Percentiles rank a stretch among this genome's conserved stretches.
Conservation (phyloP, 441 rosid species). For the Omphalea diandra region DNA sequence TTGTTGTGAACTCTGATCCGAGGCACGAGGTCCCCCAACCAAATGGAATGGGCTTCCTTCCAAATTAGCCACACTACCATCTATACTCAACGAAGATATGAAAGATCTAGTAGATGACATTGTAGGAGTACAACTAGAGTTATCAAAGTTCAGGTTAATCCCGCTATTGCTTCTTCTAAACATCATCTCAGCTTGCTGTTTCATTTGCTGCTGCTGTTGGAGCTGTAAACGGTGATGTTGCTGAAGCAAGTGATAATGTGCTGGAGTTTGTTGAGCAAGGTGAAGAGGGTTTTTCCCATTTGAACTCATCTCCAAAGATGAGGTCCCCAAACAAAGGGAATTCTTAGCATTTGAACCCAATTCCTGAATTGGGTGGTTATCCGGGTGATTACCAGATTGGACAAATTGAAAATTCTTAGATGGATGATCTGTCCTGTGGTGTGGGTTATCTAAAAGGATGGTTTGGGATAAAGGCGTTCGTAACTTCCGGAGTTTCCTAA, state of each 20-base stretch:
- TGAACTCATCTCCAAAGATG: slow-evolving; percentile 52
- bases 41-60: slow-evolving; percentile 57
- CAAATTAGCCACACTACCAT: slow-evolving; percentile 63
- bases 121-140: slow-evolving; percentile 71
- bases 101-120: slow-evolving; percentile 70
- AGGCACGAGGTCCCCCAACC: slow-evolving; percentile 49
- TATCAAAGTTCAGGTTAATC: slow-evolving; percentile 56
- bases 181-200: slow-evolving; percentile 72
- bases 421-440: slow-evolving; percentile 38
- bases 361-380: slow-evolving; percentile 41
- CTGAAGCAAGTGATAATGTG: slow-evolving; percentile 43
- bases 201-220: slow-evolving; percentile 57
- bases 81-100: slow-evolving; percentile 71
- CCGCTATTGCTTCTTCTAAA: slow-evolving; percentile 64
- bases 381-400: slow-evolving; percentile 41
- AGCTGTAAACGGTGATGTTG: slow-evolving; percentile 42
- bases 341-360: slow-evolving; percentile 51
- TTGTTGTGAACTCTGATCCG: slow-evolving; percentile 63
- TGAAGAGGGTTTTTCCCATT: slow-evolving; percentile 54
- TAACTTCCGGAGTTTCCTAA: slow-evolving; percentile 60
- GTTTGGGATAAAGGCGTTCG: slow-evolving; percentile 47
- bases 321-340: slow-evolving; percentile 50
- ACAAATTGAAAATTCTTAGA: slow-evolving; percentile 45
- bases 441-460: slow-evolving; percentile 56
- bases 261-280: slow-evolving; percentile 39